Evolutionary conservation across 129 eudicot genomes (phyloP).

Genomic region (Flaveria brownii): DNA sequence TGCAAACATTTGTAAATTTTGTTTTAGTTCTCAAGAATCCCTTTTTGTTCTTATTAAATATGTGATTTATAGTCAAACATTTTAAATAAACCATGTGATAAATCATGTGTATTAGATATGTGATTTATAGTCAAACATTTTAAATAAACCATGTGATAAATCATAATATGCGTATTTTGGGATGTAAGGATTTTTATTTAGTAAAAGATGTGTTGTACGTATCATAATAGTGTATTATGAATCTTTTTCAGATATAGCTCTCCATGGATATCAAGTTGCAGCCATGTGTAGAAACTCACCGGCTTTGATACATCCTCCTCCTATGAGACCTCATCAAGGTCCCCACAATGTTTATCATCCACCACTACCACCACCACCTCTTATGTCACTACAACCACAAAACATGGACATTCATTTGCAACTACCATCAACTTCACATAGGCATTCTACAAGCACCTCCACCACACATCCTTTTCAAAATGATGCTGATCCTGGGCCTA

Average conservation of each 20-base stretch:
- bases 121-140: not conserved
- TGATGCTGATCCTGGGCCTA: conserved; percentile 46
- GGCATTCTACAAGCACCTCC: conserved; percentile 39
- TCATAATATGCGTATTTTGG: conserved; percentile 1
- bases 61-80: not conserved
- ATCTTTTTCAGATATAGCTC: conserved; percentile 6
- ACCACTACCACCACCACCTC: conserved; percentile 35
- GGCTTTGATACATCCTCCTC: conserved; percentile 48
- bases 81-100: not conserved
- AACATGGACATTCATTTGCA: conserved; percentile 55
- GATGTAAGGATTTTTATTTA: not conserved
- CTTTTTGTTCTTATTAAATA: not conserved
- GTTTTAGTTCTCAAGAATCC: conserved; percentile 1
- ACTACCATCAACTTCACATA: conserved; percentile 45
- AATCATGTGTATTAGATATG: conserved; percentile 1
- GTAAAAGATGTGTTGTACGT: not conserved
- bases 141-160: not conserved
- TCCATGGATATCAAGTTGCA: conserved; percentile 58
- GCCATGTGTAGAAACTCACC: conserved; percentile 45
- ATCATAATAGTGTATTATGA: not conserved
- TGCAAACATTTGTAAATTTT: not conserved
- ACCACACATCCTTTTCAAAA: conserved; percentile 43
- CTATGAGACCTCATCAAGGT: conserved; percentile 48
- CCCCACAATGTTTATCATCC: conserved; percentile 56
- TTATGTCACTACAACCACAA: conserved; percentile 52